Conservation (phyloP, 495 filamentous ascomycete genomes). For the Aspergillus homomorphus region DNA sequence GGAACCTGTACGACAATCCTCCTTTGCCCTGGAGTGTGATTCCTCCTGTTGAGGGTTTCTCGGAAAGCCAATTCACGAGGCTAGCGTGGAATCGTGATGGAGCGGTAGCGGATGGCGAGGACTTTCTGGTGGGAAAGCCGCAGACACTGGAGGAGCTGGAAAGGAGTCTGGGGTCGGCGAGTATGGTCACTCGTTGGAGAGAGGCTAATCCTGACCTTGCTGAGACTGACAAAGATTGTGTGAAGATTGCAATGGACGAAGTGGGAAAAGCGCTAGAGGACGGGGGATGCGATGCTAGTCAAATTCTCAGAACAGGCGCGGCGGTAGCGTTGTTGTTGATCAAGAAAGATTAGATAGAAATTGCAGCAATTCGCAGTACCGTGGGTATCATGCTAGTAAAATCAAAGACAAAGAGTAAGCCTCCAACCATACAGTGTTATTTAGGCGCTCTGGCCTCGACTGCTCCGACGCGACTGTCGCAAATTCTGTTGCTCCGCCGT, state of each 20-base stretch:
- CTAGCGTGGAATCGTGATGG: neutral
- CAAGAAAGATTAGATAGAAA: no score
- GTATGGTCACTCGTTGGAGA: constrained; percentile 2
- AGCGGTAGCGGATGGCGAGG: neutral
- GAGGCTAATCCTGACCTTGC: neutral
- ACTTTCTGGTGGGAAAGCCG: neutral
- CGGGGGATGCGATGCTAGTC: neutral
- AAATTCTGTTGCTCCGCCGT: no score
- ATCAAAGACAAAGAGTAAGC: neutral
- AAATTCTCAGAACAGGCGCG: neutral
- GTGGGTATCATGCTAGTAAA: constrained; percentile 4
- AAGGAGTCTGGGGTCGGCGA: neutral
- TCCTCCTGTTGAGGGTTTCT: neutral
- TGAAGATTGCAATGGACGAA: neutral
- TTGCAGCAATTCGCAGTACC: neutral
- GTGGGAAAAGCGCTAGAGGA: neutral
- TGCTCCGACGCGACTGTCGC: neutral
- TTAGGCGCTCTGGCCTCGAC: neutral
- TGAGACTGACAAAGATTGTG: neutral
- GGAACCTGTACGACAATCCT: neutral
- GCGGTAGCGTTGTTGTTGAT: neutral
- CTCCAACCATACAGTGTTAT: neutral
- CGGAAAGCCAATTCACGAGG: neutral
- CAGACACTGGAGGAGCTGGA: neutral
- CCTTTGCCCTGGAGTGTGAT: neutral